Conservation (phyloP, 768 basidiomycete species). For the Sporobolomyces pararoseus region DNA sequence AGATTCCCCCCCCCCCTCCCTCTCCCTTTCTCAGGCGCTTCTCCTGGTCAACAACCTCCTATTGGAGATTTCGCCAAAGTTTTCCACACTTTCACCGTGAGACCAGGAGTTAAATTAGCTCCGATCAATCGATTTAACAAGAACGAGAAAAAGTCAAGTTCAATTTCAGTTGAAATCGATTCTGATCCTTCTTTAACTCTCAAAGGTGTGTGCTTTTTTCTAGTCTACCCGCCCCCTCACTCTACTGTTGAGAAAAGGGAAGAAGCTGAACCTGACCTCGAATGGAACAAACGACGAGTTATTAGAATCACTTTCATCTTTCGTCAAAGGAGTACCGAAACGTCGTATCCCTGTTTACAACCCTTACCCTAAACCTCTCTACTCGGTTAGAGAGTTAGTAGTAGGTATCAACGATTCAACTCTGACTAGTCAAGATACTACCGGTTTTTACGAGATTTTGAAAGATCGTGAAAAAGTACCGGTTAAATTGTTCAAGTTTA, state of each 20-base stretch:
- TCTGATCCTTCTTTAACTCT: conserved; percentile 3
- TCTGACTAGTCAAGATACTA: conserved; percentile 64
- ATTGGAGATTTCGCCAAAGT: conserved; percentile 63
- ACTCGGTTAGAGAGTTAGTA: conserved; percentile 57
- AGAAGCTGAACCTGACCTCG: too few species aligned
- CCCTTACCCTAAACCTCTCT: conserved; percentile 21
- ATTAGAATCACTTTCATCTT: not conserved
- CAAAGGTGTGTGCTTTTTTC: conserved; percentile 15
- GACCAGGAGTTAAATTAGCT: conserved; percentile 57
- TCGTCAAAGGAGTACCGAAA: conserved; percentile 30
- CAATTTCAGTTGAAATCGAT: conserved; percentile 15
- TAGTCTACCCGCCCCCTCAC: not conserved
- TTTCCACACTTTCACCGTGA: conserved; percentile 71
- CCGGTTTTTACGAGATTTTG: conserved; percentile 62
- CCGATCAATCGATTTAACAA: conserved; percentile 64
- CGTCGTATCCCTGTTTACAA: conserved; percentile 32
- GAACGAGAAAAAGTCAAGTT: not conserved
- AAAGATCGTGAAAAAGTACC: conserved; percentile 62
- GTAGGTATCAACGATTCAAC: conserved; percentile 70
- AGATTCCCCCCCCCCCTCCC: not conserved
- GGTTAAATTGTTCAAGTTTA: conserved; percentile 77
- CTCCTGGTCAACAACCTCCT: not conserved
- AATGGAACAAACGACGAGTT: too few species aligned
- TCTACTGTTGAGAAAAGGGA: not conserved
- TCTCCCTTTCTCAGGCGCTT: not conserved